Evolutionary conservation across 257 asterid species (phyloP).

Genomic region (Marsdenia floribunda): DNA sequence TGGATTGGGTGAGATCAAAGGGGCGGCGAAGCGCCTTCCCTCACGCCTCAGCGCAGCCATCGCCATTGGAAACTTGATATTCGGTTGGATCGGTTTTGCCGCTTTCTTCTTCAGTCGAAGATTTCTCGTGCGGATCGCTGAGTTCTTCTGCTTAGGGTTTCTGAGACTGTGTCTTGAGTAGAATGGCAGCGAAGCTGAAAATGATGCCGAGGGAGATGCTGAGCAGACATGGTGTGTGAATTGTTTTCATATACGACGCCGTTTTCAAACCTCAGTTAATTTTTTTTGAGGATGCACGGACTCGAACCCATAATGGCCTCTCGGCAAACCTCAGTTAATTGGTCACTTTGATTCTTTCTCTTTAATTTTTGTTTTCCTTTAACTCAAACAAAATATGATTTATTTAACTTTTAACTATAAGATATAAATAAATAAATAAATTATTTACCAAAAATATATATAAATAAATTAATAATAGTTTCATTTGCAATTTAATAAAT

Average conservation of each 20-base stretch:
- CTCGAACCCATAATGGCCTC: no score
- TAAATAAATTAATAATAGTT: no score
- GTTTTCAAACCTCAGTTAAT: background rate
- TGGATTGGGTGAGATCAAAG: conserved; percentile 53
- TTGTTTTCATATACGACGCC: background rate
- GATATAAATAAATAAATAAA: no score
- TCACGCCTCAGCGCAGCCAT: conserved; percentile 89
- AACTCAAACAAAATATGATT: no score
- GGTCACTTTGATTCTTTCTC: no score
- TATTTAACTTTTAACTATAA: no score
- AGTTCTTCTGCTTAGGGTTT: conserved; percentile 6
- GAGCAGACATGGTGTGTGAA: background rate
- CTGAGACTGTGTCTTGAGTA: background rate
- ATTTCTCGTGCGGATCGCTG: background rate
- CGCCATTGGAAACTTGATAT: conserved; percentile 48
- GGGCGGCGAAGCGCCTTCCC: conserved; percentile 83
- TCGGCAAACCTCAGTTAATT: no score
- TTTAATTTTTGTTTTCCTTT: no score
- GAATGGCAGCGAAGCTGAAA: background rate
- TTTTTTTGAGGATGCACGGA: no score
- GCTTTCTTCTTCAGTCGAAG: background rate
- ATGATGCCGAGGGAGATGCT: background rate
- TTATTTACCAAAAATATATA: no score
- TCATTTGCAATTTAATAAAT: no score
- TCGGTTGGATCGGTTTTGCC: conserved; percentile 22